These are phyloP conservation scores for Mucor indicus DNA, from an alignment of 371 early-diverging fungal genomes.

Conservation along the genomic window DNA sequence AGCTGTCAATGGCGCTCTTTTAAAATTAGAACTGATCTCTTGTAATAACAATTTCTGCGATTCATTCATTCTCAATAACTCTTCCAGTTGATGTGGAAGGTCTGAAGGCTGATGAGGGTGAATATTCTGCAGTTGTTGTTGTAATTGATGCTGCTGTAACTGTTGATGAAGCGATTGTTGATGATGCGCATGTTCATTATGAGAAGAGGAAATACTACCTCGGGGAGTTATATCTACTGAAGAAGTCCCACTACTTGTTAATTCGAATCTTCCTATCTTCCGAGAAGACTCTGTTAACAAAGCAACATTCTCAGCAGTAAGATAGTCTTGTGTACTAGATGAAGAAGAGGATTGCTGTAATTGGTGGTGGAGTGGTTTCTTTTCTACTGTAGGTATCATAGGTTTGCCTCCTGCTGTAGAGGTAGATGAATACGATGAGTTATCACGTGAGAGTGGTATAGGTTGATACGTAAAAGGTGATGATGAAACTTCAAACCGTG, in stretches of 20 bases:
- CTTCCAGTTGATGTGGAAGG: conserved; percentile 40
- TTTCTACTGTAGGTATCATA: conserved; percentile 14
- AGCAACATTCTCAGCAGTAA: conserved; percentile 9
- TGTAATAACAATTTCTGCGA: conserved; percentile 29
- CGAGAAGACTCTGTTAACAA: conserved; percentile 25
- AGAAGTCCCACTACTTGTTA: conserved; percentile 21
- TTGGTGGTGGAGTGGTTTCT: conserved; percentile 29
- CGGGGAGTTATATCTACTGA: conserved; percentile 7
- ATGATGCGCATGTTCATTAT: too few species aligned
- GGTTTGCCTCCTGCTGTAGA: conserved; percentile 12
- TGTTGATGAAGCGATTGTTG: too few species aligned
- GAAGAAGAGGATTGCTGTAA: too few species aligned
- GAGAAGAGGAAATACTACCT: conserved; percentile 15
- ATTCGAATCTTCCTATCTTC: conserved; percentile 44
- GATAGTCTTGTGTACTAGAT: conserved; percentile 7
- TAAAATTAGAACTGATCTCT: conserved; percentile 21
- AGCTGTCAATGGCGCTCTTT: too few species aligned
- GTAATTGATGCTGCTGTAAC: too few species aligned
- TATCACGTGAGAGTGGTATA: conserved; percentile 37
- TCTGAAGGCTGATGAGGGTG: too few species aligned
- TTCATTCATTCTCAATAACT: conserved; percentile 31
- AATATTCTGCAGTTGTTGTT: too few species aligned
- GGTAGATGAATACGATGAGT: conserved; percentile 32
- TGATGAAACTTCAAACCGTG: conserved; percentile 18
- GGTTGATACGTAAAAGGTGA: conserved; percentile 22